Evolutionary conservation across 2,329 filamentous ascomycete genomes (phyloP).

Genomic region (Cercospora janseana): DNA sequence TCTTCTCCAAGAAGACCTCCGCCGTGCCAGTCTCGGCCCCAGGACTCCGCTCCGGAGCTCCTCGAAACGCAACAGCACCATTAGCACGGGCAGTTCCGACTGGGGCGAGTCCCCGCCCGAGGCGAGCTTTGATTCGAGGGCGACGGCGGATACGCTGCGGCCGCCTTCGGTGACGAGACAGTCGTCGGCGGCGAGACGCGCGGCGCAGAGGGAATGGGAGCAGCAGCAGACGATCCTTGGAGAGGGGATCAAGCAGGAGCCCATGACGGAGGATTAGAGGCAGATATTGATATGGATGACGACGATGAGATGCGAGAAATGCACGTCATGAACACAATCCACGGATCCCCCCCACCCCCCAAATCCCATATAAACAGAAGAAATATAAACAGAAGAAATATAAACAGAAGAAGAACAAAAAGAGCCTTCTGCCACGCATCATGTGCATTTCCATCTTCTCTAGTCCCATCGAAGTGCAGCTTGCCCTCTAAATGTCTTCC

Average conservation of each 20-base stretch:
- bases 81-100: constrained; percentile 24
- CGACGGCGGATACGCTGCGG: background rate
- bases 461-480: no score
- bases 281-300: background rate
- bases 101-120: constrained; percentile 12
- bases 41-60: constrained; percentile 5
- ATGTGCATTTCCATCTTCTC: no score
- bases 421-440: no score
- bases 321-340: no score
- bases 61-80: constrained; percentile 25
- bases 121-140: constrained; percentile 20
- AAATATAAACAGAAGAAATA: no score
- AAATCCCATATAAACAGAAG: no score
- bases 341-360: no score
- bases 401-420: no score
- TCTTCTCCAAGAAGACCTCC: background rate
- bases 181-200: no score
- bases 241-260: constrained; percentile 11
- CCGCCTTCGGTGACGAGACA: constrained; percentile 1
- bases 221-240: constrained; percentile 1
- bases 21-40: background rate
- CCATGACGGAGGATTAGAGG: background rate
- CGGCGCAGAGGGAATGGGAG: background rate
- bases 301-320: background rate
- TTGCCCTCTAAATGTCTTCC: no score